Percentiles rank a stretch among this genome's conserved stretches.
Conservation (phyloP, 208 protist genomes). For the Perkinsela sp. region DNA sequence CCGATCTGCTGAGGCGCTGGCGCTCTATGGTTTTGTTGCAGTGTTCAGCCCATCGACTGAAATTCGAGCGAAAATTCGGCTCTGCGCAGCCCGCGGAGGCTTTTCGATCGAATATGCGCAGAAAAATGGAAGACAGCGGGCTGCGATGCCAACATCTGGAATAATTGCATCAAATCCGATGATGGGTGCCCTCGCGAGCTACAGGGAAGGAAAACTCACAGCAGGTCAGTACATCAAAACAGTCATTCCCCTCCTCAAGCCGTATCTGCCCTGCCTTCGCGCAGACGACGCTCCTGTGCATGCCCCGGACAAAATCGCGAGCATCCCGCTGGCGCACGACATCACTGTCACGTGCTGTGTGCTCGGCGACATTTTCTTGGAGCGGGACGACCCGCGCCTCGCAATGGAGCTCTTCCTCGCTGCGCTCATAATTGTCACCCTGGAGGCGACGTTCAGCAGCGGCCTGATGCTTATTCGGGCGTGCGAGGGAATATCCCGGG, state of each 20-base stretch:
- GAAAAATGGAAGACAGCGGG: no score
- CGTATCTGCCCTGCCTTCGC: background rate
- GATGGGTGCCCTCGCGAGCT: background rate
- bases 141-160: no score
- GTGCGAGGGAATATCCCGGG: background rate
- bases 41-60: no score
- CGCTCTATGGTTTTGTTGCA: background rate
- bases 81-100: no score
- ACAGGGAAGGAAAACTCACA: background rate
- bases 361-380: background rate
- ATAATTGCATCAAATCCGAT: no score
- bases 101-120: no score
- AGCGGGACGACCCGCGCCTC: background rate
- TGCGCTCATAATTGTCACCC: background rate
- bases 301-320: background rate
- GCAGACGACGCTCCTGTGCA: background rate
- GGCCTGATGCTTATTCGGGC: background rate
- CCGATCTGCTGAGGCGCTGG: background rate
- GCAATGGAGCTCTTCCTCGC: background rate
- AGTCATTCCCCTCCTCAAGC: background rate
- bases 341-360: background rate
- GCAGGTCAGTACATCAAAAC: background rate
- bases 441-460: background rate
- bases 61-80: no score
- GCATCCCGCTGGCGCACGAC: background rate